These are phyloP conservation scores for Orobanche coerulescens DNA, from an alignment of 257 asterid species.

Conservation along the genomic window DNA sequence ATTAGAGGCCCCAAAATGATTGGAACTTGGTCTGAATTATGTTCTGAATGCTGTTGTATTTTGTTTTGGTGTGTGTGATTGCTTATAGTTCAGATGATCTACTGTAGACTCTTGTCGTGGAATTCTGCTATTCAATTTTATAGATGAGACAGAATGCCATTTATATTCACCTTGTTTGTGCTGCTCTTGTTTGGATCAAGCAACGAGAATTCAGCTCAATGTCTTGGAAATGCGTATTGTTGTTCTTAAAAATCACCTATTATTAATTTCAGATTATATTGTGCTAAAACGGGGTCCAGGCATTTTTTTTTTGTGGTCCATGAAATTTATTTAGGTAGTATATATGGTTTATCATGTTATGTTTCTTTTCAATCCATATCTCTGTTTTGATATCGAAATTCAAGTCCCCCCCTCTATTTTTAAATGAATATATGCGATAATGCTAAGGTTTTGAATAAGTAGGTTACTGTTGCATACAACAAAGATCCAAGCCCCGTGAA, in stretches of 20 bases:
- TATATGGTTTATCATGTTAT: neutral
- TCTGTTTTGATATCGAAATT: neutral
- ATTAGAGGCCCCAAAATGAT: constrained; percentile 1
- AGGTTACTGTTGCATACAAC: constrained; percentile 93
- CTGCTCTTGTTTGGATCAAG: too few relatives aligned
- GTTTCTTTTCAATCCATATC: neutral
- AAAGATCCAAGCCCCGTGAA: constrained; percentile 81
- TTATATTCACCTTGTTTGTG: neutral
- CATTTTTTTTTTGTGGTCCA: neutral
- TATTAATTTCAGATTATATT: neutral
- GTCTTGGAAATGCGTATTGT: too few relatives aligned
- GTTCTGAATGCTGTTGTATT: neutral
- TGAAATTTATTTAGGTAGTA: neutral
- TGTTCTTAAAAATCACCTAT: neutral
- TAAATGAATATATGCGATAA: neutral
- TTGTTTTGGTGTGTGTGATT: neutral
- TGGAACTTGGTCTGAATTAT: neutral
- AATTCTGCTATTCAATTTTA: neutral
- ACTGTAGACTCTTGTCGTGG: neutral
- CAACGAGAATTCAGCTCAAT: too few relatives aligned
- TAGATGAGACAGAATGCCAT: neutral
- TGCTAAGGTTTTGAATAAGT: neutral
- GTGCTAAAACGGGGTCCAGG: neutral
- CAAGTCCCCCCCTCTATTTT: neutral
- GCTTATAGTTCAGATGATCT: neutral